Base-by-base conservation (phyloP, 495 filamentous ascomycete genomes). In the Aspergillus avenaceus region DNA sequence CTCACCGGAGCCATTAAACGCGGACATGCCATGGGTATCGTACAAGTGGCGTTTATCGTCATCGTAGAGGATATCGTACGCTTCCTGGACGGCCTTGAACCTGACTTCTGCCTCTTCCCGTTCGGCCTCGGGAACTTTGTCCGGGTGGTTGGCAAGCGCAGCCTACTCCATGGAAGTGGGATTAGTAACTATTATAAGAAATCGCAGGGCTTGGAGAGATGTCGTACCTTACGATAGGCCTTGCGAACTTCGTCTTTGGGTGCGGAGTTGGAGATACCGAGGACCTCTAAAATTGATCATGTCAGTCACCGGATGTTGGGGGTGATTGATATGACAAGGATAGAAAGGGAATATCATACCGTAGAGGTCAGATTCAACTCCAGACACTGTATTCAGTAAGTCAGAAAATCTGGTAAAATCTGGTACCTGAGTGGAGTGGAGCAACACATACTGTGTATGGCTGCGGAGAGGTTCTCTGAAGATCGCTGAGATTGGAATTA, bases 61-160 rank as follows among this genome's bases (percentile, higher is more conserved):
- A 77, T 98, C 91, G 69, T 85, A 85, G 40, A 98, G 88, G 62
- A 97, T 96, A 64, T 98, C 93, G 74, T 97, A 98, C 52, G 93
- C 93, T 73, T 93, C 85, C 42, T 86, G 89, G 36, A 96, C 83
- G 41, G 81, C 71, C 70, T 97, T 97, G 81, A 98, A 98, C 52
- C 83, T 88, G 58, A 85, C 76, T 59, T 96, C 92, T 27, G 93
- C 90, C 45, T 82, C 83, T 52, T 79, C 86, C 45, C 93, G 86
- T 57, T 92, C 84, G 22, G 84, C 80, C 70, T 95, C 88, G 55
- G 91, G 78, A 44, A 97, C 93, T 75, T 98, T 98, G 72, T 98
- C 93, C 27, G 93, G 93, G 62, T 98, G 93, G 60, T 85, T 86
- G 59, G 84, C 75, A 29, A 97, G 80, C 1, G 93, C 95, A 51